phyloP scores from a whole-genome alignment of 805 yeast genomes.

The Candida xiaguanensis region DNA sequence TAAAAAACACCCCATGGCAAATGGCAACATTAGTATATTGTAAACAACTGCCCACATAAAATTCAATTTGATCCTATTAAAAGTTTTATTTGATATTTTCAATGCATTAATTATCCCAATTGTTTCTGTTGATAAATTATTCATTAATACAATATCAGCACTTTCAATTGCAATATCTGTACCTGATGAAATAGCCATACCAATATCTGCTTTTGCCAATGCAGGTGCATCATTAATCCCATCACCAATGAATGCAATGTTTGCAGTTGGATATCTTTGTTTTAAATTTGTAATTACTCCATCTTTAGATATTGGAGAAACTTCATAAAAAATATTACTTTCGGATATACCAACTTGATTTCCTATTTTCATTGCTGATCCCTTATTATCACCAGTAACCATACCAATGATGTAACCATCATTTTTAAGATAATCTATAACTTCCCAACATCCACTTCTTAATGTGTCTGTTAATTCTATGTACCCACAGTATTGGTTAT shows the following conservation, averaged over 20 bases:
- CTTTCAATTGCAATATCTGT: conserved; percentile 96
- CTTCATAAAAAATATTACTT: conserved; percentile 66
- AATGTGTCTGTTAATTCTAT: conserved; percentile 66
- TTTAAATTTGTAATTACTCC: conserved; percentile 59
- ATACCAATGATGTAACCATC: conserved; percentile 67
- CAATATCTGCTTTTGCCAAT: conserved; percentile 79
- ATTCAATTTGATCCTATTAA: conserved; percentile 71
- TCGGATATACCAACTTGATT: conserved; percentile 60
- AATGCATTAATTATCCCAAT: conserved; percentile 57
- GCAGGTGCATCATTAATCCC: conserved; percentile 99
- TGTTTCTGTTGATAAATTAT: conserved; percentile 24
- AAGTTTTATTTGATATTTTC: conserved; percentile 67
- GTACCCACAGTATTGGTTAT: conserved; percentile 58
- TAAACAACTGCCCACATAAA: conserved; percentile 85
- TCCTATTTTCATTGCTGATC: conserved; percentile 65
- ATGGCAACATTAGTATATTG: conserved; percentile 81
- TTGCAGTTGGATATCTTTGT: conserved; percentile 30
- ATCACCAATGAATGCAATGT: conserved; percentile 89
- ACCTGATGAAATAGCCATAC: conserved; percentile 88
- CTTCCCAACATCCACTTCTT: conserved; percentile 60
- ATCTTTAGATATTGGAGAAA: conserved; percentile 75
- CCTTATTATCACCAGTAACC: conserved; percentile 82
- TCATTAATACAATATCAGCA: conserved; percentile 83
- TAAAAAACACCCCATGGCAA: conserved; percentile 87
- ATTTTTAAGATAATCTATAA: conserved; percentile 51